Evolutionary conservation across 2,329 filamentous ascomycete species (phyloP), one percentile per base, ranked within the genome.

Genomic region (Fusarium vanettenii): DNA sequence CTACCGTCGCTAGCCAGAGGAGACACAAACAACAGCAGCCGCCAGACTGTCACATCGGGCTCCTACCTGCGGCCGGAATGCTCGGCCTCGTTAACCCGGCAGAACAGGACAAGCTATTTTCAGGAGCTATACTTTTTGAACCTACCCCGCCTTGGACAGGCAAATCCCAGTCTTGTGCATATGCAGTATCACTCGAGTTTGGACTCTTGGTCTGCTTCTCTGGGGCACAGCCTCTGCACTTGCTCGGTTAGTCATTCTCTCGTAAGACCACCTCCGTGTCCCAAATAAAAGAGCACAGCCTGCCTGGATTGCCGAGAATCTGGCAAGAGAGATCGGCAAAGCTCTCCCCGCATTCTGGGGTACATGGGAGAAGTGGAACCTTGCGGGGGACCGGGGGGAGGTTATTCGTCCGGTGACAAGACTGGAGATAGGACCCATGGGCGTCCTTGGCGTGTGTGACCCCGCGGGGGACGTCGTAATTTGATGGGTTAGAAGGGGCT

Each of bases 331-430:
- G 48, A 64, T 70, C 60, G 66, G 60, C 48, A 37, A 41, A 52
- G 48, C 64, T 52, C 61, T 57, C 75, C 74, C 75, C 75, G 75
- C 75, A 76, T 74, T 76, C 62, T 66, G 37, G 74, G 74, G 70
- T 74, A 65, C 70, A 66, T 31, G 48, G 45, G 56, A 35, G 27
- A 39, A 22, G 43, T 27, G 59, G 63, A 61, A 65, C 68, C 66
- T 61, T 43, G 31, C 27, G 57, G 10, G 13, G 29, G 22, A 50
- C 43, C 22, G 14, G 33, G 20, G 41, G 20, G 13, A 63, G 52
- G 64, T 59, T 63, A 77, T 76, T 77, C 69, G 75, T 5, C 67
- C 65, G 65, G 60, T 20, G 67, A 63, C 60, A 63, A 39, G 68
- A 6, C 43, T 61, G 70, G 29, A 66, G 71, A 62, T 70, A 70